Base-by-base conservation (phyloP, 2,329 filamentous ascomycete genomes). In the Apiospora arundinis region DNA sequence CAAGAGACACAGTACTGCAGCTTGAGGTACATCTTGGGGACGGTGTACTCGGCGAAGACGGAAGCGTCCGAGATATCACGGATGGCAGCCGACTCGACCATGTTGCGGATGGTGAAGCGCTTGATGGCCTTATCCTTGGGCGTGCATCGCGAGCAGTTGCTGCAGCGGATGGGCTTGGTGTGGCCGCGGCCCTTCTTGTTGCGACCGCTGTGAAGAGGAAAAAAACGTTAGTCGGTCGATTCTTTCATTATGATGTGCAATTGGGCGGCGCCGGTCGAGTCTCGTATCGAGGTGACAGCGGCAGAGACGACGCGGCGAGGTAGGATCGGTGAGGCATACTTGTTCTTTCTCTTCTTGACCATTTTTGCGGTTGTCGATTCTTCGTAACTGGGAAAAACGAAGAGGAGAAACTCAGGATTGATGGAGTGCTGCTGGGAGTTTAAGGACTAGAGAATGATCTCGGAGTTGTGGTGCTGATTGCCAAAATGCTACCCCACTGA, bases 21-120 rank as follows among this genome's bases (percentile, higher is more conserved):
- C 93, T 99, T 99, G 89, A 99, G 91, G 94, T 99, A 99, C 97
- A 99, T 99, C 94, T 99, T 99, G 88, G 96, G 96, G 83, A 99
- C 95, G 81, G 95, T 95, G 91, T 99, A 99, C 90, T 99, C 96
- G 83, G 93, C 87, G 89, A 98, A 99, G 87, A 99, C 96, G 83
- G 96, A 98, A 83, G 97, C 96, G 86, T 99, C 96, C 79, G 95
- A 98, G 89, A 99, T 99, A 94, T 99, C 96, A 95, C 97, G 96
- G 86, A 99, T 98, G 83, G 96, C 96, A 83, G 97, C 96, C 83
- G 95, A 98, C 90, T 99, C 96, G 80, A 99, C 96, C 96, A 99
- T 99, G 93, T 99, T 98, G 86, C 96, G 93, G 91, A 99, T 91
- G 89, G 96, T 99, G 91, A 99, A 99, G 89, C 96, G 92, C 95